Percentiles rank a stretch among this genome's conserved stretches.
These are phyloP conservation scores for Fraxinus anomala DNA, from an alignment of 257 asterid species.

Conservation along the genomic window DNA sequence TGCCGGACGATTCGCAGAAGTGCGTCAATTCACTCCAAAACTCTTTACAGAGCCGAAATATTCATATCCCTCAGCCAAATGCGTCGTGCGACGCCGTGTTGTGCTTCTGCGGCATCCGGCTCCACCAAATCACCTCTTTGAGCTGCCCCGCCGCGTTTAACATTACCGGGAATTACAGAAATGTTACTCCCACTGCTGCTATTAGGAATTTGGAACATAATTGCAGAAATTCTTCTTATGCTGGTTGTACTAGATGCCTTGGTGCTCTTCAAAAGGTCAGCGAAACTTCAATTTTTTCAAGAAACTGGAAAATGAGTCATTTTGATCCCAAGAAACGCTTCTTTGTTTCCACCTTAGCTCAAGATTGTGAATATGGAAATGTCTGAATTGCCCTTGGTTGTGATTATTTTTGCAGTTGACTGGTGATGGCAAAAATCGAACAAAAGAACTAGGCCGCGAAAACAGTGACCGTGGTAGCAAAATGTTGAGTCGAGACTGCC, in stretches of 20 bases:
- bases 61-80: conserved; percentile 75
- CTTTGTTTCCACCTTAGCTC: no score
- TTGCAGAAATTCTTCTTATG: conserved; percentile 73
- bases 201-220: conserved; percentile 74
- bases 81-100: conserved; percentile 84
- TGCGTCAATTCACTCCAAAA: conserved; percentile 83
- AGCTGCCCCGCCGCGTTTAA: conserved; percentile 87
- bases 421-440: conserved; percentile 70
- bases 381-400: conserved; percentile 22
- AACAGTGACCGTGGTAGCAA: conserved; percentile 61
- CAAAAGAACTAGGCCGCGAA: conserved; percentile 25
- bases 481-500: conserved; percentile 83
- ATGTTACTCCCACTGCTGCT: conserved; percentile 86
- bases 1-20: conserved; percentile 96
- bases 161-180: conserved; percentile 42
- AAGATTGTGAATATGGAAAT: background rate
- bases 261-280: conserved; percentile 87
- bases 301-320: background rate
- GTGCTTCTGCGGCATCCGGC: conserved; percentile 94
- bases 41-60: conserved; percentile 63
- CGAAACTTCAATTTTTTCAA: background rate
- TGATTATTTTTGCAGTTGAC: conserved; percentile 48
- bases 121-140: conserved; percentile 81
- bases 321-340: background rate
- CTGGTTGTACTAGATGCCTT: conserved; percentile 88